These are phyloP conservation scores for Colletotrichum eremochloae DNA, from an alignment of 2,329 filamentous ascomycete genomes.

Conservation along the genomic window DNA sequence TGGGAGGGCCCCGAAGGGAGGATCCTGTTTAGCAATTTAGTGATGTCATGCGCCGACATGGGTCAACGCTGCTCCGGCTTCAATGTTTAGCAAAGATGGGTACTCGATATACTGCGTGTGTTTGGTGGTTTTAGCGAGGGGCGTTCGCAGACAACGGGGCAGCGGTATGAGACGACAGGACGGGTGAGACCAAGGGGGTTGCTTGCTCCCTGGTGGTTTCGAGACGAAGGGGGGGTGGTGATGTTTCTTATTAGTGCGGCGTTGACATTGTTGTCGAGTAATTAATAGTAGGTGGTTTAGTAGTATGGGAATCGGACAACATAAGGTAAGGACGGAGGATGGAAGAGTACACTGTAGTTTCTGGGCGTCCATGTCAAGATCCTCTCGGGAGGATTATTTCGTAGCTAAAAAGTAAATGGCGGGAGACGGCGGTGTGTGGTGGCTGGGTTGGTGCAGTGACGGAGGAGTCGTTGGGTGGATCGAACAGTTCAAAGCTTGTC, in stretches of 20 bases:
- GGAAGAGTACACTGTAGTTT: too few relatives aligned
- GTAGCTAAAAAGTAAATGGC: not conserved
- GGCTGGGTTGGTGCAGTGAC: not conserved
- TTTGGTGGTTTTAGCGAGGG: slow-evolving; percentile 30
- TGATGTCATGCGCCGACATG: slow-evolving; percentile 31
- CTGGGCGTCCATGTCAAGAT: too few relatives aligned
- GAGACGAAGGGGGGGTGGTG: not conserved
- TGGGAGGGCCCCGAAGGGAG: not conserved
- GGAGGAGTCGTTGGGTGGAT: not conserved
- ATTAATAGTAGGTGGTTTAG: not conserved
- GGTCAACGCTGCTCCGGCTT: not conserved
- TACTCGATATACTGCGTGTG: not conserved
- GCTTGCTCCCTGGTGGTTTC: not conserved
- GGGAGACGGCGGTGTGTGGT: not conserved
- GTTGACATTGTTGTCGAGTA: not conserved
- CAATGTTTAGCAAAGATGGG: too few relatives aligned
- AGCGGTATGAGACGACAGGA: slow-evolving; percentile 7
- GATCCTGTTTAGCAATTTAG: slow-evolving; percentile 5
- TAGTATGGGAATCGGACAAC: too few relatives aligned
- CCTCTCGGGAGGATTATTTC: too few relatives aligned
- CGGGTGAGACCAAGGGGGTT: not conserved
- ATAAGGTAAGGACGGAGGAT: too few relatives aligned
- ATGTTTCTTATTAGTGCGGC: slow-evolving; percentile 16
- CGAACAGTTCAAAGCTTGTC: not conserved
- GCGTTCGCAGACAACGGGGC: slow-evolving; percentile 14